Conservation (phyloP, 2,329 filamentous ascomycete genomes). For the Aspergillus sp. region DNA sequence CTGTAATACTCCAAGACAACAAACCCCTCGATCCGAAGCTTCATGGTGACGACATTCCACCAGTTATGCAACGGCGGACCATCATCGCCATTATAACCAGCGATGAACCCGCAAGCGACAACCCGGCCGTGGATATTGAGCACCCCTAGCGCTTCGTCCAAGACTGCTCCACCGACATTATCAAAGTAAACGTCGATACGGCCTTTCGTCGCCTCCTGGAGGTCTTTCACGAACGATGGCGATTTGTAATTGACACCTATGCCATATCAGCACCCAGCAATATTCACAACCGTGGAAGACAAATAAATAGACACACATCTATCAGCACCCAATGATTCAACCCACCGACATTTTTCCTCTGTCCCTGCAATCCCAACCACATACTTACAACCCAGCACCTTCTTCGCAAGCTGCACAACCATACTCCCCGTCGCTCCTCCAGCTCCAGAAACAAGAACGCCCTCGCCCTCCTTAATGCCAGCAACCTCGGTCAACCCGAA, state of each 20-base stretch:
- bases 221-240: background rate
- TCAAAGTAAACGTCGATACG: background rate
- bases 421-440: slow-evolving; percentile 51
- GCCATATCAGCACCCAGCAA: background rate
- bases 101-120: background rate
- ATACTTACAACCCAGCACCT: slow-evolving; percentile 23
- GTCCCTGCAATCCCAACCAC: slow-evolving; percentile 13
- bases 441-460: slow-evolving; percentile 49
- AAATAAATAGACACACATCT: background rate
- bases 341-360: slow-evolving; percentile 12
- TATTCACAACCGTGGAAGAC: background rate
- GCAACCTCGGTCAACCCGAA: slow-evolving; percentile 30
- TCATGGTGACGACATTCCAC: slow-evolving; percentile 10
- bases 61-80: background rate
- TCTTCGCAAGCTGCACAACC: slow-evolving; percentile 55
- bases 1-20: slow-evolving; percentile 20
- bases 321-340: slow-evolving; percentile 13
- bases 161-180: background rate
- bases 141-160: background rate
- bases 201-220: background rate
- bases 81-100: background rate
- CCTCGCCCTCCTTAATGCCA: slow-evolving; percentile 36
- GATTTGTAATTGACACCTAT: background rate
- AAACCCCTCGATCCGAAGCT: slow-evolving; percentile 21
- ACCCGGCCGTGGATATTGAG: background rate